Conservation (phyloP, 352 stramenopile genomes). For the Pythium plurisporium region DNA sequence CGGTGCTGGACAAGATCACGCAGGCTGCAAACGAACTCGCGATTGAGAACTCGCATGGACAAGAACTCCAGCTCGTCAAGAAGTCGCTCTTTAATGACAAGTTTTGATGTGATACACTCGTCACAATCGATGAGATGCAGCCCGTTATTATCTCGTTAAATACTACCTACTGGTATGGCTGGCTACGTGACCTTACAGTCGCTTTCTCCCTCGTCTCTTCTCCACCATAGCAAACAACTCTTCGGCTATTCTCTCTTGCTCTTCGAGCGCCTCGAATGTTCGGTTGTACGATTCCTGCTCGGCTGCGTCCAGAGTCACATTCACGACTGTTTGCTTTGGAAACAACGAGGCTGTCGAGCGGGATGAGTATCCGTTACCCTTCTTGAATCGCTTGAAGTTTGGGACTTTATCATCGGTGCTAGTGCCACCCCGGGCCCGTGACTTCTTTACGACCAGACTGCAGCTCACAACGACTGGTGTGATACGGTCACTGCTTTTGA, state of each 20-base stretch:
- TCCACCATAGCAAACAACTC: slow-evolving; percentile 81
- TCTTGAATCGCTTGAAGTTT: slow-evolving; percentile 87
- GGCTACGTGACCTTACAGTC: slow-evolving; percentile 34
- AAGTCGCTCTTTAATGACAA: slow-evolving; percentile 84
- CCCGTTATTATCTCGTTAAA: neutral
- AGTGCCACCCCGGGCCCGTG: neutral
- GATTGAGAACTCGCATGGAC: slow-evolving; percentile 78
- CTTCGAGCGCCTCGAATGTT: slow-evolving; percentile 64
- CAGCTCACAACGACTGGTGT: slow-evolving; percentile 43
- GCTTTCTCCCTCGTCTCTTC: slow-evolving; percentile 41
- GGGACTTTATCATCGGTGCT: slow-evolving; percentile 1
- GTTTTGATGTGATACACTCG: slow-evolving; percentile 26
- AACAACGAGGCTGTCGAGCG: slow-evolving; percentile 42
- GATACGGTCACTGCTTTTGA: neutral
- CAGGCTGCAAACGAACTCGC: slow-evolving; percentile 83
- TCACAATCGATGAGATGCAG: neutral
- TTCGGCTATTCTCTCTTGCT: slow-evolving; percentile 80
- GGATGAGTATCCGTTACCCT: slow-evolving; percentile 52
- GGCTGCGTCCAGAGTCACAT: slow-evolving; percentile 56
- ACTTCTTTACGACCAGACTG: slow-evolving; percentile 47
- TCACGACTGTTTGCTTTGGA: slow-evolving; percentile 51
- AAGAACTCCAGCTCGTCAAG: slow-evolving; percentile 80
- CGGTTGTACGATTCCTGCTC: slow-evolving; percentile 51
- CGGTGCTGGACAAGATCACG: slow-evolving; percentile 80
- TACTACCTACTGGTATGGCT: slow-evolving; percentile 1